Base-by-base conservation (phyloP, 345 rosid genomes). In the Populus alba region DNA sequence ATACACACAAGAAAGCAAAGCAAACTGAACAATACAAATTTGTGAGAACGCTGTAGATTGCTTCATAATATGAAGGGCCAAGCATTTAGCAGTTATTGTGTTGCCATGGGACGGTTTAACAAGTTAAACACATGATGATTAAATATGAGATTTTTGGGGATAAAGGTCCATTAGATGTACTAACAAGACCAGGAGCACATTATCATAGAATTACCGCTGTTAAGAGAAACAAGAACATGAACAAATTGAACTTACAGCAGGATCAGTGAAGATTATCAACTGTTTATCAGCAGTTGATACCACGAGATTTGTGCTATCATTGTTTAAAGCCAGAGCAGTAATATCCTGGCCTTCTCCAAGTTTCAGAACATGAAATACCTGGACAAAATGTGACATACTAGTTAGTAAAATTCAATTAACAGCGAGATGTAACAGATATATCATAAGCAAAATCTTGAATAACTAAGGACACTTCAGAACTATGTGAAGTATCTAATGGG, bases 241-340 rank as follows among this genome's bases (percentile, higher is more conserved):
- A 29, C 20, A 59, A 78, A 77, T 66, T 57, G 20, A 66, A 88
- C 98, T 90, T 88, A 96, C 99, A 68, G 94, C 90, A 49, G 98
- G 99, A 85, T 96, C 97, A 1, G 98, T 92, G 91, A 91, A 96
- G 78, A 96, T 85, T 76, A 92, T 87, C 91, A 96, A 77, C 86
- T 94, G 97, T 82, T 88, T 94, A 84, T 96, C 95, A 33, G 86
- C 92, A 68, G 99, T 94, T 76, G 99, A 94, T 67, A 94, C 97
- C 82, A 96, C 78, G 66, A 96, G 94, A 88, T 92, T 96, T 27
- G 98, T 94, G 84, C 89, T 91, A 81, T 96, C 98, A 75, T 80
- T 79, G 86, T 87, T 94, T 31, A 94, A 85, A 43, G 97, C 91
- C 87, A 94, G 65, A 35, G 99, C 92, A 23, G 97, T 90, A 71